phyloP scores from a whole-genome alignment of 805 yeast genomes.

The Candida xyloterini region DNA sequence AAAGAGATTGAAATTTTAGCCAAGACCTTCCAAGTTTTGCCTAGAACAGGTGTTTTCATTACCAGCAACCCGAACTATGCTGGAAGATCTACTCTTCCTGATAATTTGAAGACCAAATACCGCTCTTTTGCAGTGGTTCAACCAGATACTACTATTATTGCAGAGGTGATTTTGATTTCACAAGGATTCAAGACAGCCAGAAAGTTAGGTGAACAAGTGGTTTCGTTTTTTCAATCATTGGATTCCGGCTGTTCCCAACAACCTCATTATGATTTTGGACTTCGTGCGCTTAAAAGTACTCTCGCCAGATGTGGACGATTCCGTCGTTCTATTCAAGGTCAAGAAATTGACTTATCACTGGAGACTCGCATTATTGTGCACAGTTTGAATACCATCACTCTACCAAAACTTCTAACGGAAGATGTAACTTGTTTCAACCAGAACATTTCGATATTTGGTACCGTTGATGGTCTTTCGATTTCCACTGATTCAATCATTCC shows the following conservation, averaged over 20 bases:
- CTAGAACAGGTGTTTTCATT: conserved; percentile 70
- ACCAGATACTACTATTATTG: conserved; percentile 69
- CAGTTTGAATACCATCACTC: conserved; percentile 57
- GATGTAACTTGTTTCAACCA: conserved; percentile 47
- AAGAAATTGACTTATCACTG: not conserved
- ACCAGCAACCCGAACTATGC: conserved; percentile 90
- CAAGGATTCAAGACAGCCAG: conserved; percentile 61
- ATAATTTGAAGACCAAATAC: conserved; percentile 76
- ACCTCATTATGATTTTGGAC: conserved; percentile 85
- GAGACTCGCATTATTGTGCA: conserved; percentile 41
- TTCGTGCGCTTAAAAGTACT: conserved; percentile 73
- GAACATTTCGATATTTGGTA: conserved; percentile 28
- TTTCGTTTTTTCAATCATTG: conserved; percentile 52
- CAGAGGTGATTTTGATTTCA: conserved; percentile 67
- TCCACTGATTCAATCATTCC: conserved; percentile 26
- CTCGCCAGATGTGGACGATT: conserved; percentile 53
- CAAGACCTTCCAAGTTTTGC: conserved; percentile 36
- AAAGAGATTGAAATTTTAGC: conserved; percentile 43
- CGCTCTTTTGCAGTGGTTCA: conserved; percentile 67
- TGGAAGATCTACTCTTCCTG: conserved; percentile 82
- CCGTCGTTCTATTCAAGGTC: conserved; percentile 20
- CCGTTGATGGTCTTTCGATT: not conserved
- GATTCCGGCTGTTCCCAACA: conserved; percentile 45
- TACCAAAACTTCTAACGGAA: conserved; percentile 59
- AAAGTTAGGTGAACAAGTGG: conserved; percentile 45